Evolutionary conservation across 495 filamentous ascomycete species (phyloP).

Genomic region (Xylaria sp.): DNA sequence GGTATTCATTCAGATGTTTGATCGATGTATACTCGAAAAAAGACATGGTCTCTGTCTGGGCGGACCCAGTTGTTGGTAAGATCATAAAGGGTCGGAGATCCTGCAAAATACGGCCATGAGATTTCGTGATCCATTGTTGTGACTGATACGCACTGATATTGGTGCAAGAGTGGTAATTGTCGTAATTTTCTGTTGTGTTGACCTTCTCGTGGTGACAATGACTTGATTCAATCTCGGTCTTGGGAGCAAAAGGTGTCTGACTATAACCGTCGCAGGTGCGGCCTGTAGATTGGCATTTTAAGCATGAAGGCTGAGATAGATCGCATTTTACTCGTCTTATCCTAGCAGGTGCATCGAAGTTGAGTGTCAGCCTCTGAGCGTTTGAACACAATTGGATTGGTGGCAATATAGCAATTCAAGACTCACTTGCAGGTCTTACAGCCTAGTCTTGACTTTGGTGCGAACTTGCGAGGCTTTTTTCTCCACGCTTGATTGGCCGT

Average conservation of each 20-base stretch:
- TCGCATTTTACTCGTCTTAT: slow-evolving; percentile 35
- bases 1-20: slow-evolving; percentile 43
- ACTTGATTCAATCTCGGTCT: slow-evolving; percentile 4
- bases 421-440: slow-evolving; percentile 51
- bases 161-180: not conserved
- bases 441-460: slow-evolving; percentile 45
- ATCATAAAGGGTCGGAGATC: slow-evolving; percentile 27
- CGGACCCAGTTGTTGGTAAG: slow-evolving; percentile 30
- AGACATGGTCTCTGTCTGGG: slow-evolving; percentile 36
- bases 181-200: not conserved
- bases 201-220: not conserved
- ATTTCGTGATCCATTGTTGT: slow-evolving; percentile 8
- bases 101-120: not conserved
- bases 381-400: slow-evolving; percentile 21
- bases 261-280: slow-evolving; percentile 33
- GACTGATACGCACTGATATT: slow-evolving; percentile 15
- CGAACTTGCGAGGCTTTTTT: slow-evolving; percentile 43
- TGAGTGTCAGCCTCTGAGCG: slow-evolving; percentile 11
- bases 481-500: slow-evolving; percentile 39
- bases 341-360: slow-evolving; percentile 22
- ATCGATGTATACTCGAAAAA: slow-evolving; percentile 44
- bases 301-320: slow-evolving; percentile 29
- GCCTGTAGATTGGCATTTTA: slow-evolving; percentile 34
- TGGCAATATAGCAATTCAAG: slow-evolving; percentile 2
- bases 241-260: not conserved